A percentile compares a stretch with the other conserved stretches of the same genome.
Evolutionary conservation across 2,329 filamentous ascomycete genomes (phyloP).

Genomic region (Curvularia sp.): DNA sequence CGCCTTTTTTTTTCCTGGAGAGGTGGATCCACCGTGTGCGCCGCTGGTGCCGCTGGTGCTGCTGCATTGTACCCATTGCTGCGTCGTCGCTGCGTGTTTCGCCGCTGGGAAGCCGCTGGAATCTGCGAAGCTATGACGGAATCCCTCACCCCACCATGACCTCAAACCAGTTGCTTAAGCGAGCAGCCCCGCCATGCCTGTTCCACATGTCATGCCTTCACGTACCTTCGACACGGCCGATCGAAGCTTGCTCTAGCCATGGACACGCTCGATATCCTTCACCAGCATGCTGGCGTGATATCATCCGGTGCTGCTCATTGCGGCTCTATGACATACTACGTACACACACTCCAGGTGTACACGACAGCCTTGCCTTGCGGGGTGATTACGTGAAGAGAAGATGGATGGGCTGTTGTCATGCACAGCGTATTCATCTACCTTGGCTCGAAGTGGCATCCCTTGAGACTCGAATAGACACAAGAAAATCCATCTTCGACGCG

Average conservation of each 20-base stretch:
- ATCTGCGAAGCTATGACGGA: conserved; percentile 22
- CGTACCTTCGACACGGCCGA: conserved; percentile 16
- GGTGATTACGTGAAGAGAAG: background rate
- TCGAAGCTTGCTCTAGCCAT: background rate
- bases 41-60: conserved; percentile 5
- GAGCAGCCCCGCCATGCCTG: conserved; percentile 23
- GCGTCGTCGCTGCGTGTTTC: conserved; percentile 12
- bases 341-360: background rate
- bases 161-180: conserved; percentile 21
- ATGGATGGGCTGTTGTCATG: conserved; percentile 1
- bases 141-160: conserved; percentile 23
- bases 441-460: background rate
- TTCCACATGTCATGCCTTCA: conserved; percentile 16
- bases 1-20: conserved; percentile 1
- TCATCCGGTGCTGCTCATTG: background rate
- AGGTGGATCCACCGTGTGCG: conserved; percentile 4
- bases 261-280: background rate
- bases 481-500: background rate
- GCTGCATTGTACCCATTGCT: conserved; percentile 1
- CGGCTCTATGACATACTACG: background rate
- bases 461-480: background rate
- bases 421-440: background rate
- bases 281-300: background rate
- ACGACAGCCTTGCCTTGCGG: background rate
- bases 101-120: conserved; percentile 7